These are phyloP conservation scores for Trichoderma erinaceum DNA, from an alignment of 495 filamentous ascomycete species.

Conservation along the genomic window DNA sequence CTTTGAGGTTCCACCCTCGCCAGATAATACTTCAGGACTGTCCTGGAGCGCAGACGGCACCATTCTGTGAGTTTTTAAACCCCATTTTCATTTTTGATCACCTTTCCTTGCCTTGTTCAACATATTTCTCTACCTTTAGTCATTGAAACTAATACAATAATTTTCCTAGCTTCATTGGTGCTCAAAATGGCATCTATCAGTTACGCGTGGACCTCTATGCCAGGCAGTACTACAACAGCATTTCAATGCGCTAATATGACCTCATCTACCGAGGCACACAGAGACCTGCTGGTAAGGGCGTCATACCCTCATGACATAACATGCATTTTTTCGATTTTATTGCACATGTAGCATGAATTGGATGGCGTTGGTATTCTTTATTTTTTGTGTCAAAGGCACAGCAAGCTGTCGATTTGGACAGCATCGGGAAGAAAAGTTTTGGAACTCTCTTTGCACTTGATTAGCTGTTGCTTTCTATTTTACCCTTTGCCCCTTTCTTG, in stretches of 20 bases:
- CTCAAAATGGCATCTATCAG: constrained; percentile 68
- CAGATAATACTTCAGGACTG: constrained; percentile 57
- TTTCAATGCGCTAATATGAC: constrained; percentile 47
- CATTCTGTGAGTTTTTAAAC: constrained; percentile 52
- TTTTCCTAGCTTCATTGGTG: constrained; percentile 58
- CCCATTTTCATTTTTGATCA: constrained; percentile 20
- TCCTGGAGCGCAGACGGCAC: constrained; percentile 66
- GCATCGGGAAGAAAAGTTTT: neutral
- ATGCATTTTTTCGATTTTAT: neutral
- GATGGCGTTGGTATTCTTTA: neutral
- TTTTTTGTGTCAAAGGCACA: neutral
- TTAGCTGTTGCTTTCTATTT: neutral
- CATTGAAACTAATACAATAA: neutral
- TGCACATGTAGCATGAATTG: neutral
- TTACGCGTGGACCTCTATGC: constrained; percentile 60
- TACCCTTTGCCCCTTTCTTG: neutral
- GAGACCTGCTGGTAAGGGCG: neutral
- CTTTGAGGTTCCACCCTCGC: constrained; percentile 28
- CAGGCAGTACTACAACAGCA: constrained; percentile 58
- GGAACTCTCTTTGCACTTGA: neutral
- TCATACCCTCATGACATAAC: neutral
- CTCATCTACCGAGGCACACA: neutral
- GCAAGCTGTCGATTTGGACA: neutral
- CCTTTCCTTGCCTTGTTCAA: neutral
- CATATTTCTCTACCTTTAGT: neutral